Evolutionary conservation across 257 asterid species (phyloP).

Genomic region (Forsythia suspensa): DNA sequence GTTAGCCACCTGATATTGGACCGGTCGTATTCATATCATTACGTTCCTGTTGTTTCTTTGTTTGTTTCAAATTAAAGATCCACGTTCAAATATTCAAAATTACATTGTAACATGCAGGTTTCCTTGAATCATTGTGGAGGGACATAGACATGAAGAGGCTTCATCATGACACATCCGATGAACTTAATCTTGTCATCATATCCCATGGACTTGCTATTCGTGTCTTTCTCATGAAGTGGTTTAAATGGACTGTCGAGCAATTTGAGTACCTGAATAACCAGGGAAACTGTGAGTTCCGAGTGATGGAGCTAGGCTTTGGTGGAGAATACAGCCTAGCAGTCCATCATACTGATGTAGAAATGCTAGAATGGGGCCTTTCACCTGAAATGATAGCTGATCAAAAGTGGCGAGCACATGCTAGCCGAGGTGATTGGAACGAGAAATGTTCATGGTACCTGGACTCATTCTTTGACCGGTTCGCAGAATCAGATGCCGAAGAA

Average conservation of each 20-base stretch:
- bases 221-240: constrained; percentile 67
- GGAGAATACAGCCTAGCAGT: constrained; percentile 67
- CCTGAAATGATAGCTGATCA: constrained; percentile 62
- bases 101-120: constrained; percentile 39
- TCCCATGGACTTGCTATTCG: constrained; percentile 67
- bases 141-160: constrained; percentile 69
- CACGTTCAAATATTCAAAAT: constrained; percentile 8
- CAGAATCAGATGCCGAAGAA: constrained; percentile 44
- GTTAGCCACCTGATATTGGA: background rate
- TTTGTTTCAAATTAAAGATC: background rate
- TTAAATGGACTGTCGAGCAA: constrained; percentile 67
- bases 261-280: constrained; percentile 53
- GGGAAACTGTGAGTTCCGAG: constrained; percentile 55
- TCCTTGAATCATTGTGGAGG: constrained; percentile 70
- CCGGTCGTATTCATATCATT: background rate
- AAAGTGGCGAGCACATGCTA: constrained; percentile 47
- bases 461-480: constrained; percentile 47
- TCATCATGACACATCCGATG: constrained; percentile 34
- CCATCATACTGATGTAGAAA: constrained; percentile 43
- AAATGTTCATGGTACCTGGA: constrained; percentile 53
- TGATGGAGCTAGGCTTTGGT: constrained; percentile 55
- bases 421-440: constrained; percentile 48
- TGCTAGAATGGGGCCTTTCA: constrained; percentile 60
- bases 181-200: constrained; percentile 51
- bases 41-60: background rate